Evolutionary conservation across 2,329 filamentous ascomycete species (phyloP).

Genomic region (Pseudogymnoascus sp.): DNA sequence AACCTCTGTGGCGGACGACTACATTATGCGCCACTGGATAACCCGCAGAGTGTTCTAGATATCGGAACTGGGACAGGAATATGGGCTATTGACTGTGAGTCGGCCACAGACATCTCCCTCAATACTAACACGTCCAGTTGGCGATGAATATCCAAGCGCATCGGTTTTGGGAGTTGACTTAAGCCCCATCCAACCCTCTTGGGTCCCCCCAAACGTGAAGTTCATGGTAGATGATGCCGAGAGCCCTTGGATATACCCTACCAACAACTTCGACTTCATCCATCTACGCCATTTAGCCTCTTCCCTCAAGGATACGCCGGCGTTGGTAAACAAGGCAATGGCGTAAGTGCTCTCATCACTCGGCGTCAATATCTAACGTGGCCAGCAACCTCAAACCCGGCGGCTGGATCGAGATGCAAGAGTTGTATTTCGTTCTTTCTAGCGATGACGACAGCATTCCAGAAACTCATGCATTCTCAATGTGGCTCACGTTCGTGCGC

Average conservation of each 20-base stretch:
- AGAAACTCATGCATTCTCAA: constrained; percentile 10
- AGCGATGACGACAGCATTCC: constrained; percentile 15
- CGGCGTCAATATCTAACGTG: background rate
- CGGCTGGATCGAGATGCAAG: constrained; percentile 28
- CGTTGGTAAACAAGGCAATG: constrained; percentile 12
- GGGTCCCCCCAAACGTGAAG: constrained; percentile 41
- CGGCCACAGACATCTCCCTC: background rate
- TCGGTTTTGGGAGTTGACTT: constrained; percentile 34
- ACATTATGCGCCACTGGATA: constrained; percentile 14
- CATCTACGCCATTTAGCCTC: constrained; percentile 12
- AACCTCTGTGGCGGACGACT: constrained; percentile 18
- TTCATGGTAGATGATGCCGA: constrained; percentile 46
- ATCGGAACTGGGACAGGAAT: constrained; percentile 18
- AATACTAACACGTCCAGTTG: constrained; percentile 17
- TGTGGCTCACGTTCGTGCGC: constrained; percentile 6
- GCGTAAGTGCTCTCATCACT: background rate
- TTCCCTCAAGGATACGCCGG: constrained; percentile 13
- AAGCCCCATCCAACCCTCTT: constrained; percentile 36
- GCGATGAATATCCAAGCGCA: constrained; percentile 25
- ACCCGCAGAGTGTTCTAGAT: constrained; percentile 12
- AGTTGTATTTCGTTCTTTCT: constrained; percentile 12
- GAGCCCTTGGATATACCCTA: constrained; percentile 36
- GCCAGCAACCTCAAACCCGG: constrained; percentile 19
- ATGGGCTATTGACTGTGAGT: constrained; percentile 4
- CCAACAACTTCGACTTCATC: constrained; percentile 18